Percentiles rank a stretch among this genome's conserved stretches.
phyloP scores from a whole-genome alignment of 352 stramenopile genomes.

The Blastocystis sp. region DNA sequence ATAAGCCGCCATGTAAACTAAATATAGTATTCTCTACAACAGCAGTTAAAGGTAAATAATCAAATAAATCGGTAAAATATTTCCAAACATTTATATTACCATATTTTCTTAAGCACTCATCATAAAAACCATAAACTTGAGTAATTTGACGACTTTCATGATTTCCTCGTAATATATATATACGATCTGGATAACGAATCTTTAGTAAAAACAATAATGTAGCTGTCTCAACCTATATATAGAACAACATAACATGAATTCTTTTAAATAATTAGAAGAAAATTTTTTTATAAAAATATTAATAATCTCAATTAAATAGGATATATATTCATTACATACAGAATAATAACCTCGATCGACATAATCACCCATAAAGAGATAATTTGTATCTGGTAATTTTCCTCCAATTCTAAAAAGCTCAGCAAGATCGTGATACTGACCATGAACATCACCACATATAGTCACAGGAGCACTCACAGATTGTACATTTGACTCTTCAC shows the following conservation, averaged over 20 bases:
- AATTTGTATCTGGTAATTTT: slow-evolving; percentile 72
- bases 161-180: slow-evolving; percentile 68
- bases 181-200: slow-evolving; percentile 68
- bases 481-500: slow-evolving; percentile 87
- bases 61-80: slow-evolving; percentile 75
- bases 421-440: slow-evolving; percentile 88
- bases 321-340: too few species aligned
- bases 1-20: slow-evolving; percentile 65
- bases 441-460: slow-evolving; percentile 84
- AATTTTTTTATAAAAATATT: too few species aligned
- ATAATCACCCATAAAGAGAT: slow-evolving; percentile 95
- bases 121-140: slow-evolving; percentile 84
- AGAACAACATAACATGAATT: neutral
- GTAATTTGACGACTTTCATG: slow-evolving; percentile 87
- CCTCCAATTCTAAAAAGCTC: slow-evolving; percentile 76
- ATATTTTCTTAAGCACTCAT: slow-evolving; percentile 95
- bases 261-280: too few species aligned
- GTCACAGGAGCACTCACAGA: slow-evolving; percentile 82
- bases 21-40: slow-evolving; percentile 80
- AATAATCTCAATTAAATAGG: neutral
- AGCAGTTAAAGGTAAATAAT: slow-evolving; percentile 81
- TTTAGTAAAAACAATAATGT: slow-evolving; percentile 73
- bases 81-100: slow-evolving; percentile 95
- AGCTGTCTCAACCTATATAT: slow-evolving; percentile 58
- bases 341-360: slow-evolving; percentile 95